These are phyloP conservation scores for Gracilaria vermiculophylla DNA, from an alignment of 23 red algal species.

Conservation along the genomic window DNA sequence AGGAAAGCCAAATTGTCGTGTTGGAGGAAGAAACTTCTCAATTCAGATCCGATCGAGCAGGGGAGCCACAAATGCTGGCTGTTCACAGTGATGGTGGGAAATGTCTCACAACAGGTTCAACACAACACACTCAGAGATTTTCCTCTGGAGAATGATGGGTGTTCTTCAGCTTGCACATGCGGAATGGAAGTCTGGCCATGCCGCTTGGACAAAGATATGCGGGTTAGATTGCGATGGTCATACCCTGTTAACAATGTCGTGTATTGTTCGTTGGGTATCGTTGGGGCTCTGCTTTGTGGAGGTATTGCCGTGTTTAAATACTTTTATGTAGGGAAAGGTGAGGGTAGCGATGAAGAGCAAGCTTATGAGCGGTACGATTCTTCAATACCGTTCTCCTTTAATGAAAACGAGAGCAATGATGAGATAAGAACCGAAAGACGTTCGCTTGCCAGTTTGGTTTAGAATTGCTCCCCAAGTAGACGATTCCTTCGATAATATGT, in stretches of 20 bases:
- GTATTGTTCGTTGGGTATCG: neutral
- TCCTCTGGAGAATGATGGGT: slow-evolving; percentile 24
- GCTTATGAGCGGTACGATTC: neutral
- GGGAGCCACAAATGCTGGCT: slow-evolving; percentile 57
- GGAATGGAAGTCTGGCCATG: slow-evolving; percentile 53
- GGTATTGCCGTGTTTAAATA: slow-evolving; percentile 7
- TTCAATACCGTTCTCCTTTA: neutral
- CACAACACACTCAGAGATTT: slow-evolving; percentile 45
- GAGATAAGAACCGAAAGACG: neutral
- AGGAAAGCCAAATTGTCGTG: slow-evolving; percentile 40
- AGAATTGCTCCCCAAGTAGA: neutral
- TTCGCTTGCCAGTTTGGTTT: neutral
- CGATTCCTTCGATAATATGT: neutral
- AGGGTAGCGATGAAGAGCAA: neutral
- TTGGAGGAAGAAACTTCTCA: slow-evolving; percentile 33
- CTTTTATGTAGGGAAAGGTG: neutral
- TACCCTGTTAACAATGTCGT: slow-evolving; percentile 18
- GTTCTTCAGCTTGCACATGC: slow-evolving; percentile 14
- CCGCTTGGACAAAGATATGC: neutral
- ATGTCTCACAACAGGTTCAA: slow-evolving; percentile 1
- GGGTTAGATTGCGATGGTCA: slow-evolving; percentile 20
- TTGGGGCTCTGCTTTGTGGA: neutral
- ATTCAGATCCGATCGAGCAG: neutral
- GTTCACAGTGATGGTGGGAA: slow-evolving; percentile 36
- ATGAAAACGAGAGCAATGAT: neutral